Evolutionary conservation across 2,329 filamentous ascomycete species (phyloP), one percentile per base, ranked within the genome.

Genomic region (Boeremia lycopersici): DNA sequence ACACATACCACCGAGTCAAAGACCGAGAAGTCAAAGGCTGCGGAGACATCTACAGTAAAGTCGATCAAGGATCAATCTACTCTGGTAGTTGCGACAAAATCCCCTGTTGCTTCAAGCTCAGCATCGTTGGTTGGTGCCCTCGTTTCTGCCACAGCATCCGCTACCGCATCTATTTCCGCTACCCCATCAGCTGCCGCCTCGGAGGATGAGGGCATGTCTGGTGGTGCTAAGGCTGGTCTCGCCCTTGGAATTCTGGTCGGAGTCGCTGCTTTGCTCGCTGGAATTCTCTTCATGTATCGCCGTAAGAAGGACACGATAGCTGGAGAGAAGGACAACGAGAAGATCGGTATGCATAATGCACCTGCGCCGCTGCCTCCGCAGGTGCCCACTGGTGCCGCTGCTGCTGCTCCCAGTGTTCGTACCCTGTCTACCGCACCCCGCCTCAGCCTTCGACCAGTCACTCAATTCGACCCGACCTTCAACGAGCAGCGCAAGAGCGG

Each of bases 371-470:
- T 66, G 6, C 68, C 68, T 17, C 62, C 67, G 15, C 65, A 66
- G 40, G 53, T 68, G 31, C 50, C 59, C 34, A 43, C 50, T 30
- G 50, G 53, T 26, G 47, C 49, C 10, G 59, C 52, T 38, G 49
- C 49, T 30, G 48, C 53, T 6, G 60, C 65, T 47, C 74, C 78
- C 25, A 77, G 75, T 63, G 63, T 75, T 42, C 62, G 71, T 62
- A 82, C 78, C 59, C 77, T 73, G 59, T 79, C 81, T 28, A 83
- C 79, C 30, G 87, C 92, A 39, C 91, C 92, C n/a, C 88, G 88
- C 59, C 82, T 97, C 57, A 96, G 91, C 69, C 82, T 96, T 48
- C 88, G 91, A 44, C 92, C 92, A 2, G 84, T 95, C 43, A 93
- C 91, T 35, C 87, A 95, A 67, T 93, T 96, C 76, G 82, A 90